Base-by-base conservation (phyloP, 179 eudicot genomes). In the Spinacia oleracea region DNA sequence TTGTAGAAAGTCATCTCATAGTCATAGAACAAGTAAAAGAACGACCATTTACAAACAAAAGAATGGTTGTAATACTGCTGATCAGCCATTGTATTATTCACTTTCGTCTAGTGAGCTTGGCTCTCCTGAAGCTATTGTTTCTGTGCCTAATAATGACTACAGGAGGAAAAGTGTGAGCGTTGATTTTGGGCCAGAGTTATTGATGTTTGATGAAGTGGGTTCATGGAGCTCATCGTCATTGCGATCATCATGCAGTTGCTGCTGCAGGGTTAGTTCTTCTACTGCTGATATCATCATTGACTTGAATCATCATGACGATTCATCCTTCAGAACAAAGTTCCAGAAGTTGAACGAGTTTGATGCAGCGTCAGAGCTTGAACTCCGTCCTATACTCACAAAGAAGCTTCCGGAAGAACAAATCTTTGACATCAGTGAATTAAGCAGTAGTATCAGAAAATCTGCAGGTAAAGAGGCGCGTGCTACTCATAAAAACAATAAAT, bases 271-370 rank as follows among this genome's bases (percentile, higher is more conserved):
- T 9, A 72, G 75, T 51, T 72, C 75, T 4, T 72, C 75, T 0
- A 72, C 75, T 31, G 75, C 75, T 51, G 75, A 72, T 51, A 72
- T 53, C 9, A 72, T 72, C 29, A 72, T 72, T 5, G 75, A 72
- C 75, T 51, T 72, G 29, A 72, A 72, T 34, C 45, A 72, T 29
- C 62, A 23, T 48, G 59, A 31, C 6, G 74, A 71, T 8, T 31
- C 74, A 21, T 18, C 20, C 34, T 18, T 51, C 45, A 72, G 63
- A 51, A 51, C 23, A 8, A 50, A 72, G 25, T 72, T 53, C 12
- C 75, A 51, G 63, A 50, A 72, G 62, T 11, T 72, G 45, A 50
- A 51, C 11, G 75, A 72, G 75, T 72, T 72, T 21, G 75, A 72
- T 20, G 75, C 75, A 10, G 63, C 75, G 34, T 51, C 75, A 51